A percentile compares a stretch with the other conserved stretches of the same genome.
These are phyloP conservation scores for Penicillium subrubescens DNA, from an alignment of 495 filamentous ascomycete genomes.

Conservation along the genomic window DNA sequence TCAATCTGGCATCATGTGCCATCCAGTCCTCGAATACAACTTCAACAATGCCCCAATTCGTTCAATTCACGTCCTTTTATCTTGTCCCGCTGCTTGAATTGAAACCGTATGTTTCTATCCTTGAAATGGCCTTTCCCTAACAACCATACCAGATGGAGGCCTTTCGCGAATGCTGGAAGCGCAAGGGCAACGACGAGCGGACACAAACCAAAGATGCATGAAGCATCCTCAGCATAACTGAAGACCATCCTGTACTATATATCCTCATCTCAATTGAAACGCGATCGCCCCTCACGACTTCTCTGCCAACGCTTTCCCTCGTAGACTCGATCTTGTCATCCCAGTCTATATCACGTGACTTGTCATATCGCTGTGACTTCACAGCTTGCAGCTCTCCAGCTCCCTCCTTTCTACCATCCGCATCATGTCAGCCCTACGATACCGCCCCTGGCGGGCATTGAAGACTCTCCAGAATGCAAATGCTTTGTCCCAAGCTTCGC, in stretches of 20 bases:
- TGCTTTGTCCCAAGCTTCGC: conserved; percentile 10
- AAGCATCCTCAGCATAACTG: neutral
- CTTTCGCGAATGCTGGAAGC: conserved; percentile 92
- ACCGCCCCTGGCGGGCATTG: conserved; percentile 21
- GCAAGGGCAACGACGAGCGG: conserved; percentile 81
- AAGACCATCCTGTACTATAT: conserved; percentile 3
- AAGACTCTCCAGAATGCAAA: conserved; percentile 17
- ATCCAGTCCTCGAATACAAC: neutral
- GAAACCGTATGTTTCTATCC: neutral
- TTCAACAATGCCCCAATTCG: neutral
- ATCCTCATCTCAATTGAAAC: neutral
- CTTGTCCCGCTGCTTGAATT: neutral
- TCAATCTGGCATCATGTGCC: neutral
- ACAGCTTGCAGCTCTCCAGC: conserved; percentile 8
- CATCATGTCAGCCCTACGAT: conserved; percentile 27
- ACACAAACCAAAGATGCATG: conserved; percentile 70
- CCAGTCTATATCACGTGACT: conserved; percentile 18
- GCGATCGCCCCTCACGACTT: conserved; percentile 4
- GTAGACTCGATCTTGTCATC: neutral
- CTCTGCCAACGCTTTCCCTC: neutral
- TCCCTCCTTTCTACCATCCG: conserved; percentile 8
- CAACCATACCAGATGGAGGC: conserved; percentile 73
- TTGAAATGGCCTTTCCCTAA: conserved; percentile 13
- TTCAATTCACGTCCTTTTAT: neutral
- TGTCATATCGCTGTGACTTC: conserved; percentile 1